Percentiles rank a stretch among this genome's conserved stretches.
phyloP scores from a whole-genome alignment of 139 green algal genomes.

The Pycnococcus provasolii region DNA sequence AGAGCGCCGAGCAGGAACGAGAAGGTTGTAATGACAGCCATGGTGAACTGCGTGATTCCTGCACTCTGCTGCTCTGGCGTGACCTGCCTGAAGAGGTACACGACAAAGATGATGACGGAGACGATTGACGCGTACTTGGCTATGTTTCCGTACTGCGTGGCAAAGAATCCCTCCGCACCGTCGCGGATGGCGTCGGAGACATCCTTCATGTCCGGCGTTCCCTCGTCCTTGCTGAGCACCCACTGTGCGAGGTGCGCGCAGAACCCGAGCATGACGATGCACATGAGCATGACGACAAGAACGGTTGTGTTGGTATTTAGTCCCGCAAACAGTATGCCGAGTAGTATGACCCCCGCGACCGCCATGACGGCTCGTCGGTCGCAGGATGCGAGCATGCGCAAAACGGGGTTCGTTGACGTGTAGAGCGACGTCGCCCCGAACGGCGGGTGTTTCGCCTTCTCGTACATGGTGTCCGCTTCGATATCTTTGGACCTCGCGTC shows the following conservation, averaged over 20 bases:
- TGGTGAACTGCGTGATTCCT: slow-evolving; percentile 34
- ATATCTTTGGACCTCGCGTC: too few relatives aligned
- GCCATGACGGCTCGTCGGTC: too few relatives aligned
- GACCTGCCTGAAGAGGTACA: slow-evolving; percentile 45
- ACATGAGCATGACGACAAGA: slow-evolving; percentile 40
- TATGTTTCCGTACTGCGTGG: slow-evolving; percentile 51
- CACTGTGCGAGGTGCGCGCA: slow-evolving; percentile 43
- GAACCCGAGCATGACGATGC: slow-evolving; percentile 43
- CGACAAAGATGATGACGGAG: slow-evolving; percentile 37
- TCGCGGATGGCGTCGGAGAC: slow-evolving; percentile 52
- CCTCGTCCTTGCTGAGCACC: slow-evolving; percentile 54
- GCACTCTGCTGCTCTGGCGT: slow-evolving; percentile 46
- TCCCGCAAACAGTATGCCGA: too few relatives aligned
- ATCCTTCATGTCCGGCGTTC: slow-evolving; percentile 47
- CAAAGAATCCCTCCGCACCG: slow-evolving; percentile 52
- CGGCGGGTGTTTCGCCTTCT: too few relatives aligned
- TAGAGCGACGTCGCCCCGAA: too few relatives aligned
- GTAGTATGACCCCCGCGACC: too few relatives aligned
- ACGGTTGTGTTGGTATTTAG: too few relatives aligned
- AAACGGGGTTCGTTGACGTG: too few relatives aligned
- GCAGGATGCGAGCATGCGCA: too few relatives aligned
- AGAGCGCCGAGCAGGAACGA: slow-evolving; percentile 48
- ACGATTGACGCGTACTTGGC: slow-evolving; percentile 38
- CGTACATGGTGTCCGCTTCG: too few relatives aligned
- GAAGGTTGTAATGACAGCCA: slow-evolving; percentile 41